These are phyloP conservation scores for Tothia fuscella DNA, from an alignment of 2,329 filamentous ascomycete genomes.

Conservation along the genomic window DNA sequence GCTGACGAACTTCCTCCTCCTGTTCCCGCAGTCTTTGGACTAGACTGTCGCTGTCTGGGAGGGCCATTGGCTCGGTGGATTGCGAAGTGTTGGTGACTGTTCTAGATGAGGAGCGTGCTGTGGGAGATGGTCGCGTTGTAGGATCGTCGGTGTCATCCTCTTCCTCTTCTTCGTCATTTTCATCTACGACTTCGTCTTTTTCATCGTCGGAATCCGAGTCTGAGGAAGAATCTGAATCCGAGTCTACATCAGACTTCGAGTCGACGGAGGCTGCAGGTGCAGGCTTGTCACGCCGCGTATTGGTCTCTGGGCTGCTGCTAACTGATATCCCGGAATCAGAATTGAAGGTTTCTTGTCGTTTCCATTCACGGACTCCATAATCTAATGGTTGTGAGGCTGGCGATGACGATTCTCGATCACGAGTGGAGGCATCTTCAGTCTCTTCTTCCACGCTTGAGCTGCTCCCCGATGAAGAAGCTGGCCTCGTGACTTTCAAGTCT, in stretches of 20 bases:
- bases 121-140: not conserved
- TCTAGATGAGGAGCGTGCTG: not conserved
- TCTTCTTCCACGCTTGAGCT: not conserved
- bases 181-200: constrained; percentile 11
- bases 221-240: constrained; percentile 1
- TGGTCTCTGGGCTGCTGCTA: constrained; percentile 22
- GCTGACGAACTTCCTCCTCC: constrained; percentile 22
- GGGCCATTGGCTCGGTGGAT: not conserved
- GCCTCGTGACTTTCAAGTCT: not conserved
- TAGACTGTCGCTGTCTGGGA: constrained; percentile 4
- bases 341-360: constrained; percentile 10
- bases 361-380: not conserved
- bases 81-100: not conserved
- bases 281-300: not conserved
- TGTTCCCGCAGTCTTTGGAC: constrained; percentile 19
- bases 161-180: constrained; percentile 10
- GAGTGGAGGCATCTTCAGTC: not conserved
- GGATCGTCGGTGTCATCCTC: too few relatives aligned
- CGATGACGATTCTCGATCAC: not conserved
- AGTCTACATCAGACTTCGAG: constrained; percentile 1
- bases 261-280: not conserved
- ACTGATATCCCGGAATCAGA: constrained; percentile 21
- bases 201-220: not conserved
- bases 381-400: not conserved
- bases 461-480: not conserved